A percentile compares a stretch with the other conserved stretches of the same genome.
Evolutionary conservation across 176 grass and related monocot species (phyloP).

Genomic region (Ananas comosus): DNA sequence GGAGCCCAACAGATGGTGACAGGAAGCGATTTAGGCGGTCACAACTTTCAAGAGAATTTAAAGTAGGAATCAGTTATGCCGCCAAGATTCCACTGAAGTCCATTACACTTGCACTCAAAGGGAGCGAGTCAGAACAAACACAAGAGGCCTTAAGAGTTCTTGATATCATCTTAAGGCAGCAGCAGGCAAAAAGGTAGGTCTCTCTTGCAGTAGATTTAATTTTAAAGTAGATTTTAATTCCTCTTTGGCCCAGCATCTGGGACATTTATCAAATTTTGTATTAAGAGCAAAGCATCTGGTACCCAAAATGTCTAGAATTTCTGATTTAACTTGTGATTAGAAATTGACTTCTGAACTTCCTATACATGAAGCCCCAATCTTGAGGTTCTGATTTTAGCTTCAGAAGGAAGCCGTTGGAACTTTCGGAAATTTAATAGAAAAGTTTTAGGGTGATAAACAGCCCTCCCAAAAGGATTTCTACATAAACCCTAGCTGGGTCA

Average conservation of each 20-base stretch:
- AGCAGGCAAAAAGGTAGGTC: conserved; percentile 63
- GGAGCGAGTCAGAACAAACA: conserved; percentile 42
- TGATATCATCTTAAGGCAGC: conserved; percentile 85
- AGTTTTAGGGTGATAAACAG: too few species aligned
- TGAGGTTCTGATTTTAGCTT: too few species aligned
- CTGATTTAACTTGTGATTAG: too few species aligned
- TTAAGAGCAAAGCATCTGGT: too few species aligned
- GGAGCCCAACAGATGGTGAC: conserved; percentile 35
- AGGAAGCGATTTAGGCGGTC: conserved; percentile 53
- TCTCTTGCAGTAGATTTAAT: not conserved
- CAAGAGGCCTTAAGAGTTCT: conserved; percentile 74
- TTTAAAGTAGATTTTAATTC: not conserved
- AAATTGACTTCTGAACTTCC: too few species aligned
- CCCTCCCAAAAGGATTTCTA: too few species aligned
- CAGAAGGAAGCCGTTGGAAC: too few species aligned
- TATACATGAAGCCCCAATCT: too few species aligned
- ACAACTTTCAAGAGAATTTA: conserved; percentile 54
- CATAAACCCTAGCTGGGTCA: too few species aligned
- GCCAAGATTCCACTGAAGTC: conserved; percentile 68
- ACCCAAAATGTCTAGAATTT: too few species aligned
- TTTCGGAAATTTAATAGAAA: too few species aligned
- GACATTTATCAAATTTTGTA: too few species aligned
- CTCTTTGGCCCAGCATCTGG: not conserved
- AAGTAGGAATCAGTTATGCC: conserved; percentile 52
- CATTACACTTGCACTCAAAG: conserved; percentile 48